Conservation (phyloP, 352 stramenopile species). For the Globisporangium ultimum region DNA sequence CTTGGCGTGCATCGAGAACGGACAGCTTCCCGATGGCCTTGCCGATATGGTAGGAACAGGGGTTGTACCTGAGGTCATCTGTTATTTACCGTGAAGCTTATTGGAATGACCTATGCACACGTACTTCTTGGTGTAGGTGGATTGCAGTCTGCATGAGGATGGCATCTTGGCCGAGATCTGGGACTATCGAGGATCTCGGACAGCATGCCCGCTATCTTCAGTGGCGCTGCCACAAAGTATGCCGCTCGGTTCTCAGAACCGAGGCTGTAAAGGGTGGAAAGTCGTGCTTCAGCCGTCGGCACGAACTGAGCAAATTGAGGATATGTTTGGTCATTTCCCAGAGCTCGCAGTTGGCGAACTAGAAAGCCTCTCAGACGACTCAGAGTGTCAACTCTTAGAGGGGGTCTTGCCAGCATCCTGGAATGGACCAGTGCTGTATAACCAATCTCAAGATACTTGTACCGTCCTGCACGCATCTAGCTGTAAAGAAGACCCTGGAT, state of each 20-base stretch:
- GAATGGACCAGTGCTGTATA: neutral
- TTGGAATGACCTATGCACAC: neutral
- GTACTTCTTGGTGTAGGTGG: conserved; percentile 9
- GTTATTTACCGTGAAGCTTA: neutral
- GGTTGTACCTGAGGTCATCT: neutral
- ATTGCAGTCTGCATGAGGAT: conserved; percentile 6
- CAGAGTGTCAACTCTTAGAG: conserved; percentile 29
- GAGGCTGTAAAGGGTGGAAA: conserved; percentile 1
- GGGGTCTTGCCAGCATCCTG: conserved; percentile 3
- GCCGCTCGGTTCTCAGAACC: neutral
- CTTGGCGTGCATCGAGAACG: conserved; percentile 50
- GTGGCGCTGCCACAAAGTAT: conserved; percentile 15
- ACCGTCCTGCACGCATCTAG: neutral
- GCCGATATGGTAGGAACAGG: conserved; percentile 39
- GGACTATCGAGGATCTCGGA: conserved; percentile 27
- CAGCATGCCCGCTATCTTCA: conserved; percentile 32
- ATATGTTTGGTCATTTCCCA: conserved; percentile 15
- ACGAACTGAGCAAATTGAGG: neutral
- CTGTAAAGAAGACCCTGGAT: neutral
- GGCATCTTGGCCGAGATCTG: conserved; percentile 32
- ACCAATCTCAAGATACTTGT: neutral
- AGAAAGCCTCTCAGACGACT: conserved; percentile 31
- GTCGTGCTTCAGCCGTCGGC: neutral
- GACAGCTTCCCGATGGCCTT: conserved; percentile 49
- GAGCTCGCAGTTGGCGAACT: conserved; percentile 22